A percentile compares a stretch with the other conserved stretches of the same genome.
These are phyloP conservation scores for Aspergillus uvarum DNA, from an alignment of 2,329 filamentous ascomycete species.

Conservation along the genomic window DNA sequence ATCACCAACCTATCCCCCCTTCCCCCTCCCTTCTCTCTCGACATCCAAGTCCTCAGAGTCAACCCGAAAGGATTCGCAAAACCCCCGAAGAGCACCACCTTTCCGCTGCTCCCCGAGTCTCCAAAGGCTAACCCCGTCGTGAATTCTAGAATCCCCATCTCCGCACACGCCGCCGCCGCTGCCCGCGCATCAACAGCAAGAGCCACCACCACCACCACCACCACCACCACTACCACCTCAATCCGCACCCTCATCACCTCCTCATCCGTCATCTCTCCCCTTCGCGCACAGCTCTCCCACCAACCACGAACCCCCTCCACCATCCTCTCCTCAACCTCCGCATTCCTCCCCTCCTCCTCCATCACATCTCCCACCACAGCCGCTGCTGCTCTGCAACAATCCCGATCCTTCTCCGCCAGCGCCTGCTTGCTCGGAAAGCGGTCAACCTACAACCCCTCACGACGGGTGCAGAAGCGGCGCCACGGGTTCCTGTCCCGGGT, in stretches of 20 bases:
- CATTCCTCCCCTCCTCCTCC: neutral
- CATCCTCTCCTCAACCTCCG: neutral
- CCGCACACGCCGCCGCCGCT: neutral
- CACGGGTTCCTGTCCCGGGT: constrained; percentile 60
- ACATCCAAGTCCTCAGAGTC: no score
- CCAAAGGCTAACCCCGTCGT: neutral
- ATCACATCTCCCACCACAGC: constrained; percentile 24
- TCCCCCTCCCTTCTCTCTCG: neutral
- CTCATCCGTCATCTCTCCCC: neutral
- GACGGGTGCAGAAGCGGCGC: constrained; percentile 60
- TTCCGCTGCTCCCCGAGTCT: neutral
- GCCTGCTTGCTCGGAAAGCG: constrained; percentile 46
- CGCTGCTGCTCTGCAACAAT: constrained; percentile 18
- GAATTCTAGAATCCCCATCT: neutral
- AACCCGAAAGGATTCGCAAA: neutral
- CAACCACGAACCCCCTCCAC: constrained; percentile 1
- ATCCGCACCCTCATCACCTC: constrained; percentile 17
- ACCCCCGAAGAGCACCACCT: neutral
- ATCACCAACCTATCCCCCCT: neutral
- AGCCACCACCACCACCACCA: constrained; percentile 10
- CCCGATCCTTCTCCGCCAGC: constrained; percentile 46
- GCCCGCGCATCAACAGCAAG: constrained; percentile 12
- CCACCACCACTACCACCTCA: constrained; percentile 16
- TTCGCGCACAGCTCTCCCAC: neutral
- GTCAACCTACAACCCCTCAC: constrained; percentile 60